Conservation (phyloP, 1,284 basidiomycete species). For the Bondarzewia mesenterica region DNA sequence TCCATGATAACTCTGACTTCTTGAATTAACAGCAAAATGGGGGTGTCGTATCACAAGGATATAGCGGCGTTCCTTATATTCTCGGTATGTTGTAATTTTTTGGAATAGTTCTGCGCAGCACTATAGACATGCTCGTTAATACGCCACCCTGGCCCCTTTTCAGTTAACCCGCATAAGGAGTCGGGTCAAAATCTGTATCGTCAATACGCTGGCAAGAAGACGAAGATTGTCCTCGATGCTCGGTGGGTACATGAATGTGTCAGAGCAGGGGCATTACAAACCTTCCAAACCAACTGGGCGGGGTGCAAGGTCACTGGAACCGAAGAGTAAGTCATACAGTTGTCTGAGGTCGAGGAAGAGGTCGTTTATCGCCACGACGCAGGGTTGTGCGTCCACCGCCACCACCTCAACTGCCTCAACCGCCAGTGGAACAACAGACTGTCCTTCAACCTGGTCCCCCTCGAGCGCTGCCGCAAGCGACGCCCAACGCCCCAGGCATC, state of each 20-base stretch:
- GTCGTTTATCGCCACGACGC: background rate
- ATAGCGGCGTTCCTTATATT: conserved; percentile 69
- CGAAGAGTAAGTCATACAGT: conserved; percentile 44
- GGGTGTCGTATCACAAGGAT: conserved; percentile 59
- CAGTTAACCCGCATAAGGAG: conserved; percentile 66
- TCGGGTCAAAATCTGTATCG: conserved; percentile 75
- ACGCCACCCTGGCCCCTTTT: background rate
- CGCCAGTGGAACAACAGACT: conserved; percentile 1
- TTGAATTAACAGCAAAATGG: conserved; percentile 53
- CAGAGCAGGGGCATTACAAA: conserved; percentile 55
- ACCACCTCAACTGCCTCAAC: background rate
- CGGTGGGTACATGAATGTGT: conserved; percentile 72
- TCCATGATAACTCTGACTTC: too few species aligned
- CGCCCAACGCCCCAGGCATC: background rate
- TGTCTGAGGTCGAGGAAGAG: background rate
- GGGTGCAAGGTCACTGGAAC: conserved; percentile 71
- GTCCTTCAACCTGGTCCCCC: too few species aligned
- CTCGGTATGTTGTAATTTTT: conserved; percentile 42
- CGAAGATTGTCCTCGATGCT: conserved; percentile 62
- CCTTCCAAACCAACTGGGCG: conserved; percentile 66
- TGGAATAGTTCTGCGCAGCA: conserved; percentile 1
- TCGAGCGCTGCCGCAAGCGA: background rate
- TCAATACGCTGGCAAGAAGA: conserved; percentile 69
- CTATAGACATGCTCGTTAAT: conserved; percentile 10
- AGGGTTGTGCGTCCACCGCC: background rate